phyloP scores from a whole-genome alignment of 2,329 filamentous ascomycete genomes.

The Intubia oerlemansii region DNA sequence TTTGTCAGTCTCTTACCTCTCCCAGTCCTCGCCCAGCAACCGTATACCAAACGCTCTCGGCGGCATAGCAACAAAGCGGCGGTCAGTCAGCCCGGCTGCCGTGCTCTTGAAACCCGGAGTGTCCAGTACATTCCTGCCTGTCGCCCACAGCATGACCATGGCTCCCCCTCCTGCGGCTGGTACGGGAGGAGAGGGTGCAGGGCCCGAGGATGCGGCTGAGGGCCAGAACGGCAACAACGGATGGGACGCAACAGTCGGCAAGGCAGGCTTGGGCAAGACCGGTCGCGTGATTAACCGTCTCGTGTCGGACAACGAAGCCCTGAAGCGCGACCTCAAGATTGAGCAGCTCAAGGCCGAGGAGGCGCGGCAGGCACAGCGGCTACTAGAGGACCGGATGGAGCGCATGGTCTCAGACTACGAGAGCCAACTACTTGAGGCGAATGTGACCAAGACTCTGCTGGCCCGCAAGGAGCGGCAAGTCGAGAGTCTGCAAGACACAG shows the following conservation, averaged over 20 bases:
- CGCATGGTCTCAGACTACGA: conserved; percentile 47
- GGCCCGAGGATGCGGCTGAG: no score
- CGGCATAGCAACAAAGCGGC: no score
- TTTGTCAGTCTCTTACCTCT: no score
- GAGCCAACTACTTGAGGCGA: conserved; percentile 44
- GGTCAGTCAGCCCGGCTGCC: no score
- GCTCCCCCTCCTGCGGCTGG: no score
- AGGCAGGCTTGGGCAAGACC: conserved; percentile 51
- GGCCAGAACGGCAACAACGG: conserved; percentile 8
- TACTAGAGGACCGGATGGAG: conserved; percentile 52
- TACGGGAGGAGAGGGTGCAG: no score
- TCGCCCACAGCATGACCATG: no score
- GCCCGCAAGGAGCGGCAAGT: conserved; percentile 56
- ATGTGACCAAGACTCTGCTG: conserved; percentile 48
- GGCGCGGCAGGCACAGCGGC: conserved; percentile 42
- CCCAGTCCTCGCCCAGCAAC: no score
- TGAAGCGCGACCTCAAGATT: conserved; percentile 52
- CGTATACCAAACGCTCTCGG: no score
- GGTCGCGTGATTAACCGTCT: conserved; percentile 63
- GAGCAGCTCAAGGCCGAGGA: conserved; percentile 47
- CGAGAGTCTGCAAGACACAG: conserved; percentile 39
- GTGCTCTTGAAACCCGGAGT: no score
- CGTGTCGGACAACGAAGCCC: conserved; percentile 57
- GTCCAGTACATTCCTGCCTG: no score
- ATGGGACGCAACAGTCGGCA: conserved; percentile 46